phyloP scores from a whole-genome alignment of 177 flowering plant species.

The Vitis hybrid region DNA sequence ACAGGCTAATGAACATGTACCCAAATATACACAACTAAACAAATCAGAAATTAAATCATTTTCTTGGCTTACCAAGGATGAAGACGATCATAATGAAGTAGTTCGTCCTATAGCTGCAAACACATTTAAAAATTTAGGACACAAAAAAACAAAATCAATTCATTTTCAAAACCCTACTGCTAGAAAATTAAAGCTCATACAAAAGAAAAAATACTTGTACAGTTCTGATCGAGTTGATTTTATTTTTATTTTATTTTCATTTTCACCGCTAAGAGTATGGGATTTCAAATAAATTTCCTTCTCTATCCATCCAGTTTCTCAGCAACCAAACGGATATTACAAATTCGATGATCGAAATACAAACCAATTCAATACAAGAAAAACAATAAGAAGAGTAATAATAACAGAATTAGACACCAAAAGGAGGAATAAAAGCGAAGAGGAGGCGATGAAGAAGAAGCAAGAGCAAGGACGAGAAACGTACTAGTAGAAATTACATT shows the following conservation, averaged over 20 bases:
- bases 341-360: not conserved
- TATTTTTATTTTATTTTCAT: too few species aligned
- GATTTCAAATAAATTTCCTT: not conserved
- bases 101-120: constrained; percentile 88
- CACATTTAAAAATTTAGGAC: not conserved
- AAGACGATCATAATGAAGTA: constrained; percentile 81
- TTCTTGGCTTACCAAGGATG: constrained; percentile 63
- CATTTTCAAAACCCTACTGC: not conserved
- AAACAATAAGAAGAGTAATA: not conserved
- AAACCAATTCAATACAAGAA: not conserved
- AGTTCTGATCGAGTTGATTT: too few species aligned
- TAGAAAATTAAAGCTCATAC: not conserved
- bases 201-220: not conserved
- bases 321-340: not conserved
- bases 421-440: not conserved
- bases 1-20: not conserved
- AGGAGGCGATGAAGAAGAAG: not conserved
- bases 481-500: constrained; percentile 95
- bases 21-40: not conserved
- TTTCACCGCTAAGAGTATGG: too few species aligned
- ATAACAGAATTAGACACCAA: not conserved
- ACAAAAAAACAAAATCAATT: not conserved
- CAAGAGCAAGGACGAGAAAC: not conserved
- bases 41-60: not conserved
- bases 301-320: not conserved